phyloP scores from a whole-genome alignment of 1,284 basidiomycete genomes.

The Wallemia hederae region DNA sequence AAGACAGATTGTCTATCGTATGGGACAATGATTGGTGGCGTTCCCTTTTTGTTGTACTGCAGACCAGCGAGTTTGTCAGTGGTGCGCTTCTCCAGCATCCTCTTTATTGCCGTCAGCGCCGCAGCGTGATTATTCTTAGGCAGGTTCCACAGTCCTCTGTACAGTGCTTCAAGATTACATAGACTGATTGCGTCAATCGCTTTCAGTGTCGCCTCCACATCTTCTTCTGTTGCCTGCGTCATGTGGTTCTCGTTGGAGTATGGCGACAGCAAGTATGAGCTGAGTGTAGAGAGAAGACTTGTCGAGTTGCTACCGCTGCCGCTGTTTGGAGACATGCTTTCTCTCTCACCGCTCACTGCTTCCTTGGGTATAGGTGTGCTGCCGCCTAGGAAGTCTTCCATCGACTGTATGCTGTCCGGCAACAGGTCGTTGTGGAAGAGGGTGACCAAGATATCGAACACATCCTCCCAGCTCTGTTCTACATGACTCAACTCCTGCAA shows the following conservation, averaged over 20 bases:
- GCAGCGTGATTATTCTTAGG: background rate
- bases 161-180: slow-evolving; percentile 77
- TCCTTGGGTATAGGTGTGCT: slow-evolving; percentile 64
- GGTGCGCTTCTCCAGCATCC: background rate
- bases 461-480: slow-evolving; percentile 20
- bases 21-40: slow-evolving; percentile 26
- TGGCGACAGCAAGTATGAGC: slow-evolving; percentile 87
- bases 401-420: slow-evolving; percentile 61
- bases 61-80: slow-evolving; percentile 5
- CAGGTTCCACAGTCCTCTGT: slow-evolving; percentile 16
- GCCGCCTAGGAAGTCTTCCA: slow-evolving; percentile 85
- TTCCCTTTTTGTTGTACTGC: slow-evolving; percentile 12
- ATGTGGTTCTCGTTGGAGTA: slow-evolving; percentile 46
- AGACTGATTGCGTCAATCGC: slow-evolving; percentile 85
- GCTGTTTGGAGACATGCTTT: background rate
- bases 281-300: slow-evolving; percentile 72
- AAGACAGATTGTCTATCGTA: slow-evolving; percentile 89
- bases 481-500: background rate
- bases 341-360: slow-evolving; percentile 42
- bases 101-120: background rate
- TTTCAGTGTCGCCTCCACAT: slow-evolving; percentile 77
- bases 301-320: background rate
- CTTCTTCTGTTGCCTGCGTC: slow-evolving; percentile 55
- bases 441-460: slow-evolving; percentile 95
- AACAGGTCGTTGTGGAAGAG: slow-evolving; percentile 78